Base-by-base conservation (phyloP, 2,329 filamentous ascomycete species). In the Sporothrix mexicana region DNA sequence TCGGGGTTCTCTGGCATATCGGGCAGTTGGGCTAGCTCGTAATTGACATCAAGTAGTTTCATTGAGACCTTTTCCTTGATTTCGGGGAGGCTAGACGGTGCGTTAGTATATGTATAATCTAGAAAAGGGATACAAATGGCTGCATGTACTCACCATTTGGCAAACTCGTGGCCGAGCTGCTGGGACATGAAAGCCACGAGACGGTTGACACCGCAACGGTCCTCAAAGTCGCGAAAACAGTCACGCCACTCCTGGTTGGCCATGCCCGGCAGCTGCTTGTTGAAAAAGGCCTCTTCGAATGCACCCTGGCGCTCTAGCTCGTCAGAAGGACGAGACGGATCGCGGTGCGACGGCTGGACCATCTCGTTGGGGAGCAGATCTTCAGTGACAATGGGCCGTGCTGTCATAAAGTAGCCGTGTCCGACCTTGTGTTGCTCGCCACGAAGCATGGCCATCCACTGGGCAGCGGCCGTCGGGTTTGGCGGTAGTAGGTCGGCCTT, bases 371-470 rank as follows among this genome's bases (percentile, higher is more conserved):
- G 73, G 0, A 73, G 45, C 3, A 74, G 64, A 20, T 69, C 47
- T 6, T 71, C 66, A 0, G 71, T 68, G 41, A 73, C 74, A 5
- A 66, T 86, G 2, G 91, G 90, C 1, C 91, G 88, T 0, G 91
- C 92, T 0, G 95, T 93, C 9, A 93, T 88, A 74, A 91, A 97
- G 78, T 95, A 97, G 0, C 92, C 92, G n/a, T 93, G 85, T 0
- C 90, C 91, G 0, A 95, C 87, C 0, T 79, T 78, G 73, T 93
- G 93, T 1, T 87, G 86, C 1, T 87, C 78, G 0, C 89, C 88
- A 0, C 84, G 82, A 4, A 97, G 84, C 72, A 94, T 91, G 0
- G 86, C 82, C 0, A 88, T 78, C 87, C 92, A 93, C 72, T 91
- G 89, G 0, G 80, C 76, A 0, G 72, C 17, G 0, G 84, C 82